Percentiles rank a stretch among this genome's conserved stretches.
Evolutionary conservation across 1,284 basidiomycete species (phyloP).

Genomic region (Naganishia liquefaciens): DNA sequence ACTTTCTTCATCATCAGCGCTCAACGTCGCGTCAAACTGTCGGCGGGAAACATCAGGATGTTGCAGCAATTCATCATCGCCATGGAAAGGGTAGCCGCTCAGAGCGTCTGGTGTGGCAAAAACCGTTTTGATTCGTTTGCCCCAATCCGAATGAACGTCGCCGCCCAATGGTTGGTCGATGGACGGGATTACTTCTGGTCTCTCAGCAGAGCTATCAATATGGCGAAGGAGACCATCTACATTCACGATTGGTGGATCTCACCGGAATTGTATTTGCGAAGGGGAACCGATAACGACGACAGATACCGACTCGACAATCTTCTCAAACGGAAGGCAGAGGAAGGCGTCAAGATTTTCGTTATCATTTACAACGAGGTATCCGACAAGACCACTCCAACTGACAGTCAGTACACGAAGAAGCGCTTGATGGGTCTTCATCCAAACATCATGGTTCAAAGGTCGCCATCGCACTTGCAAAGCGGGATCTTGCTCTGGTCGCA

Average conservation of each 20-base stretch:
- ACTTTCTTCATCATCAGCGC: constrained; percentile 93
- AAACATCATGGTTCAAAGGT: constrained; percentile 95
- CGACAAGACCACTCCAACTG: constrained; percentile 90
- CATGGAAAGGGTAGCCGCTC: constrained; percentile 76
- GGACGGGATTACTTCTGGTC: constrained; percentile 99
- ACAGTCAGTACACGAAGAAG: constrained; percentile 86
- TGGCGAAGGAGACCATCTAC: constrained; percentile 85
- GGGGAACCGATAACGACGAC: constrained; percentile 77
- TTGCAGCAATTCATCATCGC: constrained; percentile 98
- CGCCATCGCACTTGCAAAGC: constrained; percentile 95
- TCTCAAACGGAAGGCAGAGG: constrained; percentile 86
- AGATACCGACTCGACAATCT: constrained; percentile 86
- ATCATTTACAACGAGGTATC: constrained; percentile 98
- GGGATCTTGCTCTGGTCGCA: constrained; percentile 99
- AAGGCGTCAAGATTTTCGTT: constrained; percentile 95
- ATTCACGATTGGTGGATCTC: constrained; percentile 91
- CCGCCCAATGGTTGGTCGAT: constrained; percentile 98
- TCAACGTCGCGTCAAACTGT: constrained; percentile 83
- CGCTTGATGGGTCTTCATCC: constrained; percentile 80
- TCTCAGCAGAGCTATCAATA: constrained; percentile 84
- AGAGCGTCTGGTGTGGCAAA: constrained; percentile 74
- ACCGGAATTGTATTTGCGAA: constrained; percentile 76
- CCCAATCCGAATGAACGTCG: constrained; percentile 87
- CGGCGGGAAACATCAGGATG: constrained; percentile 83
- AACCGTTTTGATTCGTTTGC: constrained; percentile 94